These are phyloP conservation scores for Hirschioporus abietinus DNA, from an alignment of 768 basidiomycete genomes.

Conservation along the genomic window DNA sequence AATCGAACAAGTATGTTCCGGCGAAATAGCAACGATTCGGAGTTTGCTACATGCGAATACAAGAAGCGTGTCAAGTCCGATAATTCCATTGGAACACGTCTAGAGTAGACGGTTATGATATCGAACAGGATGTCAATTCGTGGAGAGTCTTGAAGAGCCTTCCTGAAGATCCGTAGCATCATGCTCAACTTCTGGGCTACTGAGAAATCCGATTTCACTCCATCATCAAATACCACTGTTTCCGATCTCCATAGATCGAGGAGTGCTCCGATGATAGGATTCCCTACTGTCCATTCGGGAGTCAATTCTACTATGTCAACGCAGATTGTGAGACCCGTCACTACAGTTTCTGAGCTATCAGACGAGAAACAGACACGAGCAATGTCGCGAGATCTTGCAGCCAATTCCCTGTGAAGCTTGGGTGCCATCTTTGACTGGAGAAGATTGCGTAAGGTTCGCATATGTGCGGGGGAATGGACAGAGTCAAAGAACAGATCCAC, in stretches of 20 bases:
- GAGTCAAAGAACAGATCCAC: constrained; percentile 80
- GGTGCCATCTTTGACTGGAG: constrained; percentile 77
- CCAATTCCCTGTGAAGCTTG: constrained; percentile 62
- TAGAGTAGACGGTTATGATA: constrained; percentile 73
- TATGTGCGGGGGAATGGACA: constrained; percentile 70
- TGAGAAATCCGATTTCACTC: constrained; percentile 34
- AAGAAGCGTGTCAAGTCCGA: constrained; percentile 78
- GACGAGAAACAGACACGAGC: constrained; percentile 46
- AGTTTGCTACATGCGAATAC: constrained; percentile 77
- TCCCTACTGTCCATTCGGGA: constrained; percentile 66
- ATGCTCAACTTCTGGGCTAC: constrained; percentile 52
- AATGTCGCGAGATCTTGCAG: constrained; percentile 50
- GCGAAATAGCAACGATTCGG: constrained; percentile 60
- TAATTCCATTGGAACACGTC: constrained; percentile 76
- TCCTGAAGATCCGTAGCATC: constrained; percentile 73
- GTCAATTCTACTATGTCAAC: constrained; percentile 66
- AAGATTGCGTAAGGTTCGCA: constrained; percentile 81
- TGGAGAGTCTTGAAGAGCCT: constrained; percentile 59
- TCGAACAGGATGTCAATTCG: constrained; percentile 89
- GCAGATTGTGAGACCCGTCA: constrained; percentile 72
- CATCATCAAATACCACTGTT: constrained; percentile 21
- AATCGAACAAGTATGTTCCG: constrained; percentile 85
- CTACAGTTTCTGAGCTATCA: constrained; percentile 42
- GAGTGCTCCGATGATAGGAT: constrained; percentile 64
- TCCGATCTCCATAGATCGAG: constrained; percentile 67